These are phyloP conservation scores for Herpetomonas tarakana DNA, from an alignment of 208 protist species.

Conservation along the genomic window DNA sequence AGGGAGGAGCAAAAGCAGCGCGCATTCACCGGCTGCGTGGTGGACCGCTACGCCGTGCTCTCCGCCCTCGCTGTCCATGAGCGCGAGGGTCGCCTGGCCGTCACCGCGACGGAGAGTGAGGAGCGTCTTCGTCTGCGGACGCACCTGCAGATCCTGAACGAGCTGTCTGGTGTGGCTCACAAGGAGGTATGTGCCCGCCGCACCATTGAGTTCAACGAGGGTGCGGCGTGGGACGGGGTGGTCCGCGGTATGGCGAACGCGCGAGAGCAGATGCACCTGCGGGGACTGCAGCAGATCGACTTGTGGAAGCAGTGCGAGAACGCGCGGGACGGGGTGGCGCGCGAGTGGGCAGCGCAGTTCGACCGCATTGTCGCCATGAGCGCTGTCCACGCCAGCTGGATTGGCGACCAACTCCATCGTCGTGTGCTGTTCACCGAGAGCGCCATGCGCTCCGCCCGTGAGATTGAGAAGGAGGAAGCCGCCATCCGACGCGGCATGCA, in stretches of 20 bases:
- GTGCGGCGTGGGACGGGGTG: constrained; percentile 19
- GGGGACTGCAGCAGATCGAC: constrained; percentile 2
- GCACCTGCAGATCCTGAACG: neutral
- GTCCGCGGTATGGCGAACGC: constrained; percentile 6
- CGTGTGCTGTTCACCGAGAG: constrained; percentile 3
- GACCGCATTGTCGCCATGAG: constrained; percentile 1
- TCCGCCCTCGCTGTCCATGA: constrained; percentile 39
- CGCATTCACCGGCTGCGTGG: constrained; percentile 2
- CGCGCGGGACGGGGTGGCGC: constrained; percentile 7
- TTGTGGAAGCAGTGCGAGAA: constrained; percentile 6
- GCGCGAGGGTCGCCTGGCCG: constrained; percentile 34
- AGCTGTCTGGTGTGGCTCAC: constrained; percentile 11
- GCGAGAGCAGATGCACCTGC: constrained; percentile 3
- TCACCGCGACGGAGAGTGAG: constrained; percentile 23
- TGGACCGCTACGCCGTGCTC: constrained; percentile 26
- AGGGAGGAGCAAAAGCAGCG: constrained; percentile 16
- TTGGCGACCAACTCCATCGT: constrained; percentile 10
- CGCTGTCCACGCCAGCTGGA: constrained; percentile 2
- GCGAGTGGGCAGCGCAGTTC: constrained; percentile 8
- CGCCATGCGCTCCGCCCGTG: constrained; percentile 15
- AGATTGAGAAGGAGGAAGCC: constrained; percentile 16
- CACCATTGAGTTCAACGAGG: constrained; percentile 28
- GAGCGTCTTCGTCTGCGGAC: constrained; percentile 1
- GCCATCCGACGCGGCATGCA: constrained; percentile 15
- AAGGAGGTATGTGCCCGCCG: constrained; percentile 27